These are phyloP conservation scores for Thielaviopsis cerberus DNA, from an alignment of 2,329 filamentous ascomycete genomes.

Conservation along the genomic window DNA sequence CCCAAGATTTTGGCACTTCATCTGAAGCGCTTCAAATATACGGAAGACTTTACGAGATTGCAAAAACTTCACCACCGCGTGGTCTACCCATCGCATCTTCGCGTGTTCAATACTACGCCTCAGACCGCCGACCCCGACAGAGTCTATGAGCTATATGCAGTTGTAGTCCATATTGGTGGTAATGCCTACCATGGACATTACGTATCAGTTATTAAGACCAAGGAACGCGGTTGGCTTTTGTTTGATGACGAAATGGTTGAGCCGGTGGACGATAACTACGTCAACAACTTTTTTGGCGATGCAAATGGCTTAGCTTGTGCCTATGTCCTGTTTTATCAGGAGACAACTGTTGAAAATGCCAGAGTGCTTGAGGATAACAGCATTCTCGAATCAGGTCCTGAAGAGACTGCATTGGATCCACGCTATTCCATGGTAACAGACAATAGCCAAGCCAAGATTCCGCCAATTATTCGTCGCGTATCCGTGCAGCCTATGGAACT, in stretches of 20 bases:
- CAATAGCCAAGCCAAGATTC: slow-evolving; percentile 17
- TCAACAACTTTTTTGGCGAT: slow-evolving; percentile 92
- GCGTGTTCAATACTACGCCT: slow-evolving; percentile 93
- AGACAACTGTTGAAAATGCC: slow-evolving; percentile 50
- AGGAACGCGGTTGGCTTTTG: slow-evolving; percentile 84
- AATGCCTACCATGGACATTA: slow-evolving; percentile 97
- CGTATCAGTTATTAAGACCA: slow-evolving; percentile 91
- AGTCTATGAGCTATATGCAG: slow-evolving; percentile 88
- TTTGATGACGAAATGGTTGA: slow-evolving; percentile 99
- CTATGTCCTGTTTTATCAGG: slow-evolving; percentile 95
- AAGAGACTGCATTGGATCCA: neutral
- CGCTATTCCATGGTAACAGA: neutral
- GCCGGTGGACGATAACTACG: slow-evolving; percentile 89
- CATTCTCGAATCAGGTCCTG: neutral
- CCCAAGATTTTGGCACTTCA: slow-evolving; percentile 84
- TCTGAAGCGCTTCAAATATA: slow-evolving; percentile 95
- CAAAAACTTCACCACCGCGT: slow-evolving; percentile 96
- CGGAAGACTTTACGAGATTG: slow-evolving; percentile 77
- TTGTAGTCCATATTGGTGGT: slow-evolving; percentile 91
- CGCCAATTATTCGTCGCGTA: slow-evolving; percentile 2
- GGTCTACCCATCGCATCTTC: slow-evolving; percentile 88
- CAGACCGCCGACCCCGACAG: slow-evolving; percentile 86
- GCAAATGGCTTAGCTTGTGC: slow-evolving; percentile 79
- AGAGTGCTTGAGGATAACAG: slow-evolving; percentile 4
- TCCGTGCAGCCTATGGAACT: neutral